phyloP scores from a whole-genome alignment of 345 rosid species.

The Populus davidiana region DNA sequence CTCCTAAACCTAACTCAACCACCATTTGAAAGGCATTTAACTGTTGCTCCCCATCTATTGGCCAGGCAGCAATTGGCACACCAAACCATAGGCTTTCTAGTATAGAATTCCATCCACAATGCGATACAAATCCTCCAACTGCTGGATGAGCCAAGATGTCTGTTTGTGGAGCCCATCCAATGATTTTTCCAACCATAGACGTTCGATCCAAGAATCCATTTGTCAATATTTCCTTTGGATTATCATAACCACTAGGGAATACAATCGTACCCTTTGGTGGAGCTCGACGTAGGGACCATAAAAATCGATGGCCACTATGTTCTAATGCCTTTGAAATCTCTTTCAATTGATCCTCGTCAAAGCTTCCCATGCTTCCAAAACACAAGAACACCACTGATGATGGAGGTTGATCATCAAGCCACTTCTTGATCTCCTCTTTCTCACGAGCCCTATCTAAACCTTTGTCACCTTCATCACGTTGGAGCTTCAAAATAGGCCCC shows the following conservation, averaged over 20 bases:
- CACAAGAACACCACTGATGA: constrained; percentile 19
- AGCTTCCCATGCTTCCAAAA: constrained; percentile 20
- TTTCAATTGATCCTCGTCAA: constrained; percentile 6
- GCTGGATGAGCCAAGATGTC: constrained; percentile 1
- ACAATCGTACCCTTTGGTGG: background rate
- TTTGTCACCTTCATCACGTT: no score
- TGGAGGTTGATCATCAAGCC: constrained; percentile 20
- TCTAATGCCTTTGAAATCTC: constrained; percentile 15
- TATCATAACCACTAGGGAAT: background rate
- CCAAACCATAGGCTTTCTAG: constrained; percentile 13
- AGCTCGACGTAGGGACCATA: constrained; percentile 21
- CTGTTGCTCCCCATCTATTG: constrained; percentile 5
- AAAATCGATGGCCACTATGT: constrained; percentile 3
- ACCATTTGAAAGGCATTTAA: constrained; percentile 5
- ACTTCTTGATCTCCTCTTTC: background rate
- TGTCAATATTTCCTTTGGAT: background rate
- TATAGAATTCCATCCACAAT: constrained; percentile 15
- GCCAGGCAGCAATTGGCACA: constrained; percentile 14
- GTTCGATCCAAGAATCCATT: constrained; percentile 1
- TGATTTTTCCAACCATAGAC: constrained; percentile 1
- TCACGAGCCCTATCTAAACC: no score
- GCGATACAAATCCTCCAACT: constrained; percentile 11
- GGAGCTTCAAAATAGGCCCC: constrained; percentile 7
- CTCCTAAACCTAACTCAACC: background rate
- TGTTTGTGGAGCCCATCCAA: constrained; percentile 9